Evolutionary conservation across 495 filamentous ascomycete species (phyloP), one percentile per base, ranked within the genome.

Genomic region (Aspergillus steynii): DNA sequence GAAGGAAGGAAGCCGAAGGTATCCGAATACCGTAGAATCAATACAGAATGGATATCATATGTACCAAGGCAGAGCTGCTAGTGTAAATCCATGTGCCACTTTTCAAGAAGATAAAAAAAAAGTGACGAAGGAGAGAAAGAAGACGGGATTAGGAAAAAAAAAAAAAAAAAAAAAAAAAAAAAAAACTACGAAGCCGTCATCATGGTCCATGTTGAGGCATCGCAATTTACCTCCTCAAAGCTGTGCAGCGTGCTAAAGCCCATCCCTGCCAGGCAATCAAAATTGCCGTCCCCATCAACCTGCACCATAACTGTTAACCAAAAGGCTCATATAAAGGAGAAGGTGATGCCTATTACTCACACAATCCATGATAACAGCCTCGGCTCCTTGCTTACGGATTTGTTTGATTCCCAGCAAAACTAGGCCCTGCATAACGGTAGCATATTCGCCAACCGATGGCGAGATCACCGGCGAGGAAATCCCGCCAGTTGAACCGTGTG

Each of bases 401-500:
- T 95, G 90, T 61, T 87, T 84, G 67, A 96, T 87, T 3, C 89
- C 92, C 69, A 96, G 80, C 57, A 96, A 73, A 10, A 92, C 88
- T 61, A 96, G 75, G 0, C 91, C 91, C 75, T 96, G 91, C 65
- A 96, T 75, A 37, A 95, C 72, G 0, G 81, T 87, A 12, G 87
- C 86, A 56, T 86, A 86, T 65, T 92, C 88, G 9, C 86, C 84
- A 1, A 86, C 83, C 15, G 82, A 83, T 1, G 86, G 84, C 28
- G 88, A 86, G 46, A 94, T 89, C 4, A 95, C 83, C 0, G 91
- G 91, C 8, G 89, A 90, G 6, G 93, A 87, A 55, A 96, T 90
- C 27, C 91, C 93, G 20, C 90, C 91, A 4, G 75, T 73, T 5
- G 76, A 69, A 14, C 82, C 71, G 51, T 79, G 80, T 2, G 74